A percentile compares a stretch with the other conserved stretches of the same genome.
Evolutionary conservation across 1,139 yeast genomes (phyloP).

Genomic region (Scheffersomyces insectosa): DNA sequence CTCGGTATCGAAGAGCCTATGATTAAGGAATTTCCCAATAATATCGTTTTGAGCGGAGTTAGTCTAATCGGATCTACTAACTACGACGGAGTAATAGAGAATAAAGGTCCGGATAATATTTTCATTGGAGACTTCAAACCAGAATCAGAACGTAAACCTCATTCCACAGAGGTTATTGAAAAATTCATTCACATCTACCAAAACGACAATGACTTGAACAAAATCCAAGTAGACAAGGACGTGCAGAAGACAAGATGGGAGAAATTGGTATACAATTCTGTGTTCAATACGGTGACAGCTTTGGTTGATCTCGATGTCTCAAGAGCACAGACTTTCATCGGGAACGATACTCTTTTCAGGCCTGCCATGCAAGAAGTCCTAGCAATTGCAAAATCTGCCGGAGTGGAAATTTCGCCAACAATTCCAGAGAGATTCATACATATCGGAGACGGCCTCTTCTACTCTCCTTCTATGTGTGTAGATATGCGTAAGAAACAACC

Average conservation of each 20-base stretch:
- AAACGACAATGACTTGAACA: constrained; percentile 40
- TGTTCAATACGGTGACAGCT: constrained; percentile 61
- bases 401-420: constrained; percentile 49
- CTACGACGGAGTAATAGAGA: constrained; percentile 50
- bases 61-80: constrained; percentile 67
- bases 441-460: constrained; percentile 64
- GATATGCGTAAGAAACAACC: constrained; percentile 70
- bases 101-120: constrained; percentile 54
- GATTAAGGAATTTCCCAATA: constrained; percentile 56
- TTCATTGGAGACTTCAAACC: constrained; percentile 54
- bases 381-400: constrained; percentile 63
- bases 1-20: constrained; percentile 68
- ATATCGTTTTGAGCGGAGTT: constrained; percentile 65
- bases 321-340: constrained; percentile 56
- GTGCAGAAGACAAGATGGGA: constrained; percentile 66
- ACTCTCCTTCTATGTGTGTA: constrained; percentile 73
- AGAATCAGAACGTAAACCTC: constrained; percentile 11
- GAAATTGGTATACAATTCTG: constrained; percentile 70
- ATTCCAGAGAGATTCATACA: constrained; percentile 51
- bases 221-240: constrained; percentile 44
- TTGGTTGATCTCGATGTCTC: constrained; percentile 55
- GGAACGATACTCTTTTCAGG: constrained; percentile 46
- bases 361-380: constrained; percentile 71
- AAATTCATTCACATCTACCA: constrained; percentile 52
- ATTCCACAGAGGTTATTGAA: constrained; percentile 27